Evolutionary conservation across 129 eudicot genomes (phyloP).

Genomic region (Centaurea solstitialis): DNA sequence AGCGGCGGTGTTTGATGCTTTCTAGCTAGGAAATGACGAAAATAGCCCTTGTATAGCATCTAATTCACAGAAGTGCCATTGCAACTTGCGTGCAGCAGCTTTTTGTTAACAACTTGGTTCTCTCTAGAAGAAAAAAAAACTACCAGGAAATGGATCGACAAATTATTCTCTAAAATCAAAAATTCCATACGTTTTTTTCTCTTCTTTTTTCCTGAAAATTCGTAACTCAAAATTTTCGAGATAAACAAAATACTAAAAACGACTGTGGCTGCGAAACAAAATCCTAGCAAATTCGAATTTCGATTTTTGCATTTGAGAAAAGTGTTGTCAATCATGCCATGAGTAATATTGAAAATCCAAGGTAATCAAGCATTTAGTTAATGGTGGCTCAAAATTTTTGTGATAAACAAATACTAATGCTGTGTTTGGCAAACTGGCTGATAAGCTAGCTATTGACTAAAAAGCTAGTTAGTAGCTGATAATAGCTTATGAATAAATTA

Average conservation of each 20-base stretch:
- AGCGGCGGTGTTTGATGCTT: conserved; percentile 46
- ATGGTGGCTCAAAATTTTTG: too few species aligned
- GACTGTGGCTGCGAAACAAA: too few species aligned
- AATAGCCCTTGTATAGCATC: conserved; percentile 15
- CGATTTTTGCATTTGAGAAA: too few species aligned
- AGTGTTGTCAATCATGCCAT: too few species aligned
- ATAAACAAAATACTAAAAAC: neutral
- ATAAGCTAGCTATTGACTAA: too few species aligned
- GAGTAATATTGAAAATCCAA: too few species aligned
- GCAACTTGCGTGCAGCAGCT: conserved; percentile 36
- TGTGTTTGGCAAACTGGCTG: too few species aligned
- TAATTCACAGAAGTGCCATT: conserved; percentile 41
- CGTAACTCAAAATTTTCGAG: neutral
- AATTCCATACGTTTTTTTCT: neutral
- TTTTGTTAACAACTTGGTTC: conserved; percentile 22
- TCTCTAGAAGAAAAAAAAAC: conserved; percentile 16
- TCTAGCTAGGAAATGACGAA: neutral
- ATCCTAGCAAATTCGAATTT: too few species aligned
- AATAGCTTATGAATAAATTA: too few species aligned
- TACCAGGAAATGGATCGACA: conserved; percentile 35
- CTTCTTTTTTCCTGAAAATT: neutral
- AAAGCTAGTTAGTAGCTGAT: too few species aligned
- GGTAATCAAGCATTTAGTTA: too few species aligned
- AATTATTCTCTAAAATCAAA: neutral
- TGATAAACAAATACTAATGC: too few species aligned